These are phyloP conservation scores for Mycena rebaudengoi DNA, from an alignment of 768 basidiomycete species.

Conservation along the genomic window DNA sequence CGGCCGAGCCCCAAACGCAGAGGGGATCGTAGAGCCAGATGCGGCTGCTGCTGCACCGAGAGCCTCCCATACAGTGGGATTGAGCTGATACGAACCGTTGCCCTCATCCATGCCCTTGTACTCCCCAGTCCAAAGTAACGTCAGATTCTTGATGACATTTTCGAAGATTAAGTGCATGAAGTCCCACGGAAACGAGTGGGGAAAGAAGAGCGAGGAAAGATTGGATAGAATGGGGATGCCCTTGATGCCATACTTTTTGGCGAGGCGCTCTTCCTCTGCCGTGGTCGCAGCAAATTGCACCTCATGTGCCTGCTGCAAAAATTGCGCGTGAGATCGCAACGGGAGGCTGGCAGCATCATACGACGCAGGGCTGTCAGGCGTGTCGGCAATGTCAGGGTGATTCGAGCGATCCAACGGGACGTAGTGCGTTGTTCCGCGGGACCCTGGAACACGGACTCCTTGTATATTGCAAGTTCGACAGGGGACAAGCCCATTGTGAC, in stretches of 20 bases:
- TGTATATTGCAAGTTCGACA: slow-evolving; percentile 48
- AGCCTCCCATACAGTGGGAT: slow-evolving; percentile 31
- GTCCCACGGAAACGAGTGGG: slow-evolving; percentile 43
- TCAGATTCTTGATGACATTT: too few relatives aligned
- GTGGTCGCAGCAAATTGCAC: slow-evolving; percentile 18
- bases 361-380: too few relatives aligned
- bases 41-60: not conserved
- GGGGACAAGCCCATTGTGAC: slow-evolving; percentile 37
- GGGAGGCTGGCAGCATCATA: too few relatives aligned
- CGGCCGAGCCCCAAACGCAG: slow-evolving; percentile 29
- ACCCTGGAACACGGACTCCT: slow-evolving; percentile 27
- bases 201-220: slow-evolving; percentile 35
- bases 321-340: too few relatives aligned
- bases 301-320: too few relatives aligned
- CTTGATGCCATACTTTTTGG: slow-evolving; percentile 32
- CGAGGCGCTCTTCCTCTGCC: slow-evolving; percentile 13
- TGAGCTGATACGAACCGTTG: slow-evolving; percentile 31
- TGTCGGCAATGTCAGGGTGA: slow-evolving; percentile 14
- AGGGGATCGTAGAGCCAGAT: slow-evolving; percentile 34
- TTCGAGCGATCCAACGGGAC: slow-evolving; percentile 29
- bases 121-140: too few relatives aligned
- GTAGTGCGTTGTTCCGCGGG: slow-evolving; percentile 20
- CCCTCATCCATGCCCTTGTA: too few relatives aligned
- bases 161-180: too few relatives aligned
- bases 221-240: slow-evolving; percentile 29